Evolutionary conservation across 176 grass and related monocot species (phyloP), one percentile per base, ranked within the genome.

Genomic region (Oryza longistaminata): DNA sequence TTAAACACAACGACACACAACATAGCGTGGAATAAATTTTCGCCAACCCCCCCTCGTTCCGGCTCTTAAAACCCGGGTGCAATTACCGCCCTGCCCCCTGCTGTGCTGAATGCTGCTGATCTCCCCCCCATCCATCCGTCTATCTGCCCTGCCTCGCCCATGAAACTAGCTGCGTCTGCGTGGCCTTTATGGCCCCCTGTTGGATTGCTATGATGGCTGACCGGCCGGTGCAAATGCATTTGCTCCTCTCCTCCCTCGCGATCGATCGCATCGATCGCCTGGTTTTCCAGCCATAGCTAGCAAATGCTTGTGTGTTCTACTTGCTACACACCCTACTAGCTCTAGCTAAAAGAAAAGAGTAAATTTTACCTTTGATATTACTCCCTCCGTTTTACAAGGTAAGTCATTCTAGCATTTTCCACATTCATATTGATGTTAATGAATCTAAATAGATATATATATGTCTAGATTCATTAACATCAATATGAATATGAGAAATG

Each of bases 121-220:
- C 34, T 35, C 34, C 34, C 29, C 21, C 52, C 53, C 19, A 58
- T 58, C 53, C 53, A 55, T 55, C 52, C 4, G 3, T 58, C 58
- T 7, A 39, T 35, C 65, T 58, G 53, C 81, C 85, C 81, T 60
- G 68, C 71, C 46, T 77, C 17, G 58, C 49, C 84, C 75, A 74
- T n/a, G 73, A 82, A 67, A 89, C 75, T 88, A 83, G 85, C 60
- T 85, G 81, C 78, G 75, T 86, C 66, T 85, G 81, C 78, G 75
- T 86, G 86, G 75, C 86, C 55, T 80, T 94, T 87, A 85, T 70
- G 68, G 64, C 27, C 64, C 64, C 53, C 66, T 73, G 82, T 78
- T 75, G 70, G 24, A 86, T 71, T 53, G 83, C 67, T 73, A 85
- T 82, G 40, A 83, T 86, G 74, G 7, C 53, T 79, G 85, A 68